phyloP scores from a whole-genome alignment of 176 grass and related monocot species.

The Aegilops sharonensis region DNA sequence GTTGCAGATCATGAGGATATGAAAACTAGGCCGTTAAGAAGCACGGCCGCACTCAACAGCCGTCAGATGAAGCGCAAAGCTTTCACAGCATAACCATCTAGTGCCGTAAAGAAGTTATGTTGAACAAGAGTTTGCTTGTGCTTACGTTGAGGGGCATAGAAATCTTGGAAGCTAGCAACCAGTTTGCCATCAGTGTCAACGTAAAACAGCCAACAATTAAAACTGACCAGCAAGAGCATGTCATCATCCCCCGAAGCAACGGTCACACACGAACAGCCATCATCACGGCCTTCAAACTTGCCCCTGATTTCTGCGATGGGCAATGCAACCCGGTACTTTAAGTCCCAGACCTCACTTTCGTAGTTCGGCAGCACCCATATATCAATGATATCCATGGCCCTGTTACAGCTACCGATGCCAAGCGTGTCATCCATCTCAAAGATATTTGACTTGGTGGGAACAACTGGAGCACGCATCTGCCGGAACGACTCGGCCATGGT shows the following conservation, averaged over 20 bases:
- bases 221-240: not conserved
- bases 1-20: too few relatives aligned
- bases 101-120: not conserved
- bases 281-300: not conserved
- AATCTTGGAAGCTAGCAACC: not conserved
- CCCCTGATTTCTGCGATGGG: not conserved
- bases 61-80: too few relatives aligned
- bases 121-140: not conserved
- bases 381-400: not conserved
- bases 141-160: not conserved
- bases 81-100: not conserved
- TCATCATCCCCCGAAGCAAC: not conserved
- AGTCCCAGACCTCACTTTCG: not conserved
- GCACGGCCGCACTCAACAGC: too few relatives aligned
- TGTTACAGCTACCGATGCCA: not conserved
- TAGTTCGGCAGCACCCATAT: not conserved
- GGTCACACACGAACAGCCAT: not conserved
- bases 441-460: not conserved
- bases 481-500: not conserved
- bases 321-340: not conserved
- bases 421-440: not conserved
- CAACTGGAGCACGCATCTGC: not conserved
- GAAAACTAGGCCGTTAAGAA: too few relatives aligned
- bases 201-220: not conserved
- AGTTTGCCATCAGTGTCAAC: not conserved